Conservation (phyloP, 2,329 filamentous ascomycete genomes). For the Fusarium clavum region DNA sequence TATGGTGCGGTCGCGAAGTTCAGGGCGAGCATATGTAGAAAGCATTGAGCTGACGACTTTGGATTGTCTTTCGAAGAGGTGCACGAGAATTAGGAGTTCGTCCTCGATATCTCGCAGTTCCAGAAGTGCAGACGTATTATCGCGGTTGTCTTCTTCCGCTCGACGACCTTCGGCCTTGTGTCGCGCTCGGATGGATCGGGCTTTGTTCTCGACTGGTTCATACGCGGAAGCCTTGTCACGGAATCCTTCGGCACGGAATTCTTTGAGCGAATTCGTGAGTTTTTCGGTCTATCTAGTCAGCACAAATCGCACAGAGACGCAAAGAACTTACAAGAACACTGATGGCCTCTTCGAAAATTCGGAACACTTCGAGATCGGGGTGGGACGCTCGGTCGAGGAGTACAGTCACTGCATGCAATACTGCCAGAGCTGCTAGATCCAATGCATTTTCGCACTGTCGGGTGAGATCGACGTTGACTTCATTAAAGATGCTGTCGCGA, state of each 20-base stretch:
- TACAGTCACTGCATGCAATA: slow-evolving; percentile 71
- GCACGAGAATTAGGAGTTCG: slow-evolving; percentile 67
- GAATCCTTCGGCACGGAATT: slow-evolving; percentile 69
- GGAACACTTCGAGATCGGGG: slow-evolving; percentile 71
- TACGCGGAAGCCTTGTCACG: slow-evolving; percentile 57
- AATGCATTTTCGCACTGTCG: slow-evolving; percentile 70
- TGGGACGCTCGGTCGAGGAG: slow-evolving; percentile 70
- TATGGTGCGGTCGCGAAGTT: slow-evolving; percentile 55
- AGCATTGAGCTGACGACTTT: slow-evolving; percentile 62
- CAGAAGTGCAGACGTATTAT: slow-evolving; percentile 71
- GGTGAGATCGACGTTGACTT: slow-evolving; percentile 73
- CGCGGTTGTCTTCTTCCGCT: slow-evolving; percentile 68
- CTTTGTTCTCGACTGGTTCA: slow-evolving; percentile 56
- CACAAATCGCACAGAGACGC: rapidly evolving
- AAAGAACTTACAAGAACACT: slow-evolving; percentile 64
- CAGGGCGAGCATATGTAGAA: slow-evolving; percentile 55
- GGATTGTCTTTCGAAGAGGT: slow-evolving; percentile 69
- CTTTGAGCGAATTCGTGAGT: slow-evolving; percentile 71
- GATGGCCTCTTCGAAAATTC: slow-evolving; percentile 74
- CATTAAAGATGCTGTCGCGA: slow-evolving; percentile 72
- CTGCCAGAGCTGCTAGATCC: slow-evolving; percentile 71
- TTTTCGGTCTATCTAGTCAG: slow-evolving; percentile 63
- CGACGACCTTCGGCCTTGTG: slow-evolving; percentile 56
- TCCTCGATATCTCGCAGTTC: slow-evolving; percentile 74
- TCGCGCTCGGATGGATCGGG: slow-evolving; percentile 53